These are phyloP conservation scores for Nakazawaea ambrosiae DNA, from an alignment of 805 yeast genomes.

Conservation along the genomic window DNA sequence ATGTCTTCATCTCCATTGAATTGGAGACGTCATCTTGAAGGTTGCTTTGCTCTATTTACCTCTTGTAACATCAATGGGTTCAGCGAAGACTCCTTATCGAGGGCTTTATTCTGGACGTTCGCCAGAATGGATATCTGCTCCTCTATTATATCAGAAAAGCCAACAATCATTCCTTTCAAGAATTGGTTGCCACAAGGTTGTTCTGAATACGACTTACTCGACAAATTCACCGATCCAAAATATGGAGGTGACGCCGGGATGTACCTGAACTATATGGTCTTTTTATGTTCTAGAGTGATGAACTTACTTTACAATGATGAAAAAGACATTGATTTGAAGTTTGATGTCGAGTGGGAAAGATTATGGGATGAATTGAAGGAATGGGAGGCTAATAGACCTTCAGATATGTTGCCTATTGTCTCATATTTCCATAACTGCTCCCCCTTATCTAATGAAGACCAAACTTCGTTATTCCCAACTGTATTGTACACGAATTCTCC, in stretches of 20 bases:
- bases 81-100: constrained; percentile 22
- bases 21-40: constrained; percentile 33
- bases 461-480: constrained; percentile 24
- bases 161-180: constrained; percentile 25
- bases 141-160: constrained; percentile 29
- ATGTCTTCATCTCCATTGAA: constrained; percentile 30
- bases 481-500: constrained; percentile 28
- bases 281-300: constrained; percentile 27
- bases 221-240: constrained; percentile 6
- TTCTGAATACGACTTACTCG: constrained; percentile 7
- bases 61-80: constrained; percentile 32
- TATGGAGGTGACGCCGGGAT: constrained; percentile 11
- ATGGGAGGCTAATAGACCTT: constrained; percentile 31
- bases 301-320: constrained; percentile 20
- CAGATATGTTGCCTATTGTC: constrained; percentile 25
- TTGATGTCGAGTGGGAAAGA: constrained; percentile 30
- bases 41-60: constrained; percentile 29
- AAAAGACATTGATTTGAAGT: constrained; percentile 19
- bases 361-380: constrained; percentile 32
- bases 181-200: constrained; percentile 24
- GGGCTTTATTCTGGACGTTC: constrained; percentile 38
- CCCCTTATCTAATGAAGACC: constrained; percentile 19
- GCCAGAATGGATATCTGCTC: constrained; percentile 33
- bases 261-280: constrained; percentile 31
- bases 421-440: neutral